phyloP scores from a whole-genome alignment of 805 yeast genomes.

The Yarrowia osloensis region DNA sequence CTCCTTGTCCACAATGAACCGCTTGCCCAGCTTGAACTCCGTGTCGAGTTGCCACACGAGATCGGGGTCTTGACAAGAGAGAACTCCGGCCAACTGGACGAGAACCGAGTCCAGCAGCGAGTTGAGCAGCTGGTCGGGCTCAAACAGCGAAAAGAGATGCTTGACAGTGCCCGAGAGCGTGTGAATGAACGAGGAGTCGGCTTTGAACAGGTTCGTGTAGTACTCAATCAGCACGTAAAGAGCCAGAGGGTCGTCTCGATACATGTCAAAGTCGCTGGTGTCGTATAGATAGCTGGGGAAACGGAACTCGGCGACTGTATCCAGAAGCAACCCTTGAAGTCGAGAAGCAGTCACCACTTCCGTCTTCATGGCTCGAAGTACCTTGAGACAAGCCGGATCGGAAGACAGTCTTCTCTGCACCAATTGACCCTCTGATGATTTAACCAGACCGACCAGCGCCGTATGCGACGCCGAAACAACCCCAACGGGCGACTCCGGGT shows the following conservation, averaged over 20 bases:
- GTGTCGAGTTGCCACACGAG: neutral
- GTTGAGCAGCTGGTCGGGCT: slow-evolving; percentile 4
- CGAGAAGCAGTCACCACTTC: slow-evolving; percentile 16
- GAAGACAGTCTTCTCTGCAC: slow-evolving; percentile 10
- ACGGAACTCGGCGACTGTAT: neutral
- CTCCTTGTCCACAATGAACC: slow-evolving; percentile 19
- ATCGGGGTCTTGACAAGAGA: neutral
- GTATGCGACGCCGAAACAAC: slow-evolving; percentile 13
- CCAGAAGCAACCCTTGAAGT: neutral
- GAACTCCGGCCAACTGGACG: neutral
- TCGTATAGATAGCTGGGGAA: slow-evolving; percentile 14
- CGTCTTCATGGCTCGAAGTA: slow-evolving; percentile 8
- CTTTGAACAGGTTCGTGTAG: slow-evolving; percentile 17
- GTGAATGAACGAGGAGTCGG: slow-evolving; percentile 1
- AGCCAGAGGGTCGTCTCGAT: slow-evolving; percentile 15
- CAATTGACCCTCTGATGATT: neutral
- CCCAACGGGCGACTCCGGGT: slow-evolving; percentile 13
- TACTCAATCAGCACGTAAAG: slow-evolving; percentile 17
- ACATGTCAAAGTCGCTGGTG: neutral
- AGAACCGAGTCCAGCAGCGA: slow-evolving; percentile 9
- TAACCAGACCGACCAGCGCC: neutral
- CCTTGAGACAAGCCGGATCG: neutral
- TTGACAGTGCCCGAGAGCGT: neutral
- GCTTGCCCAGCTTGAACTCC: neutral
- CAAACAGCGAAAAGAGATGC: neutral